Evolutionary conservation across 2,329 filamentous ascomycete genomes (phyloP).

Genomic region (Volutella citrinella): DNA sequence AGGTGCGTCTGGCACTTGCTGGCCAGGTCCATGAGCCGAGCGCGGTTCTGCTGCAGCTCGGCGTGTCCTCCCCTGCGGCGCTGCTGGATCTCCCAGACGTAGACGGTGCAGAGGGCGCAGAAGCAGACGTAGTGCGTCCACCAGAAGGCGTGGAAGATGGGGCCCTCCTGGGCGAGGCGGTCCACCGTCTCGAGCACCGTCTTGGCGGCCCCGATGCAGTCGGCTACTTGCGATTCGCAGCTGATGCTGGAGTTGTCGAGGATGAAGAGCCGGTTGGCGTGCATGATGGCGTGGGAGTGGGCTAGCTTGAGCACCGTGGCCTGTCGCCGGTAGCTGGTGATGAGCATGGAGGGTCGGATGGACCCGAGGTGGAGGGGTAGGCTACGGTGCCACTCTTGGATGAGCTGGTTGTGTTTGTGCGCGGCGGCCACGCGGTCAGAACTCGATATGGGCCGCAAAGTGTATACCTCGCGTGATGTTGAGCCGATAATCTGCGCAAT

Average conservation of each 20-base stretch:
- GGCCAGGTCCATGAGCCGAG: constrained; percentile 19
- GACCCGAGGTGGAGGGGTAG: constrained; percentile 42
- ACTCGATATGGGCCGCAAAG: constrained; percentile 33
- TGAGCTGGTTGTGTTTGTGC: constrained; percentile 33
- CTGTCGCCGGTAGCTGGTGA: constrained; percentile 45
- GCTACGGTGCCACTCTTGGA: constrained; percentile 37
- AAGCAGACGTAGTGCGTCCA: constrained; percentile 54
- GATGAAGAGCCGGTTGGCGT: constrained; percentile 53
- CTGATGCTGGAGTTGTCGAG: constrained; percentile 30
- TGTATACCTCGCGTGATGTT: constrained; percentile 39
- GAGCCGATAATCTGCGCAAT: constrained; percentile 37
- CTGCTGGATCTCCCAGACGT: constrained; percentile 44
- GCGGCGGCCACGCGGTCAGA: constrained; percentile 36
- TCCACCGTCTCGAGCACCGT: constrained; percentile 41
- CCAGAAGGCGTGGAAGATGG: constrained; percentile 47
- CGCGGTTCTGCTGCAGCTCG: constrained; percentile 1
- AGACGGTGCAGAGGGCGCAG: constrained; percentile 51
- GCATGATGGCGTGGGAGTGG: constrained; percentile 53
- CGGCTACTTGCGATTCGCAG: constrained; percentile 28
- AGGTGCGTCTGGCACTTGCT: constrained; percentile 15
- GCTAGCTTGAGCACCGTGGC: constrained; percentile 52
- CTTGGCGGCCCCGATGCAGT: constrained; percentile 36
- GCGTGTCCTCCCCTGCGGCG: constrained; percentile 6
- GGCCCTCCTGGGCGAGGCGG: constrained; percentile 33
- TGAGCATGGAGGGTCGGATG: constrained; percentile 42